Evolutionary conservation across 306 rosid species (phyloP), one percentile per base, ranked within the genome.

Genomic region (Trifolium subterraneum): DNA sequence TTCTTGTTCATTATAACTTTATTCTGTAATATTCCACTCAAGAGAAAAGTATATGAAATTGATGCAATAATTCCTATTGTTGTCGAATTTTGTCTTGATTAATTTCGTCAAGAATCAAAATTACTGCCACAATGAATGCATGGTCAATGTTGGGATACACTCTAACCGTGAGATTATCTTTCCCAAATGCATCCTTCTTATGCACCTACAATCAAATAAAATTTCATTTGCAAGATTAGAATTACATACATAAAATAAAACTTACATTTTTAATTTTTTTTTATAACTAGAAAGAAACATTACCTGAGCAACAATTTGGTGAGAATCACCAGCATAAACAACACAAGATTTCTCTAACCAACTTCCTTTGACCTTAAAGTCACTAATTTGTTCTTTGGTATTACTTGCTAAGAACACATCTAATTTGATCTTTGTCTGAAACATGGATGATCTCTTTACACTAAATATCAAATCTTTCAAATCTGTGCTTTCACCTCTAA

Each of bases 371-470:
- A 89, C 75, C 74, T 35, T 84, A 76, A 75, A 87, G 74, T 87
- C 94, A 73, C 88, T 83, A 35, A 61, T 84, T 14, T 78, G 2
- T 75, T 89, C 91, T 51, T 51, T 33, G 13, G 76, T 80, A 45
- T 87, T 89, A 25, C 51, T 76, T 15, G 87, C 94, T 71, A 87
- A 80, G 87, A 89, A 89, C 69, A 89, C 91, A 39, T 85, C 80
- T 61, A 85, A 80, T 48, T 85, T 87, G 65, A 85, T 77, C 79
- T 84, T 84, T 1, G 84, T 61, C 59, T 89, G 94, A 27, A 87
- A 23, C 9, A 85, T 0, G 4, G 88, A 80, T 42, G 90, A 79
- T 54, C 83, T 29, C 80, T 73, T 83, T 15, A 79, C 77, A 16
- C 71, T 61, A 19, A 82, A 86, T 23, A 80, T 65, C 38, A 86